Evolutionary conservation across 129 eudicot species (phyloP).

Genomic region (Chrysanthemum makinoi): DNA sequence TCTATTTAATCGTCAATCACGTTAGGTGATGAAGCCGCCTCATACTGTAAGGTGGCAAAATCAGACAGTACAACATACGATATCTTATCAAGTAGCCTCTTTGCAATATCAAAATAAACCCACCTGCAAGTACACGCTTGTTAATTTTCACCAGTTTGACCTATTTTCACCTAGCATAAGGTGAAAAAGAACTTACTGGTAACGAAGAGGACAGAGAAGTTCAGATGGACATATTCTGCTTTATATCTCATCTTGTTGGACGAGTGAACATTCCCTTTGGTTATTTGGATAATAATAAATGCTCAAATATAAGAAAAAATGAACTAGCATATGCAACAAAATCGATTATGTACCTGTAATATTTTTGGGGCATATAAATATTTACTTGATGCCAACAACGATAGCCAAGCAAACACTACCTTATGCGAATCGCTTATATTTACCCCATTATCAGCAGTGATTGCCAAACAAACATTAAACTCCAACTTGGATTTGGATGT

Average conservation of each 20-base stretch:
- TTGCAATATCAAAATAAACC: constrained; percentile 79
- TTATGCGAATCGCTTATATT: too few relatives aligned
- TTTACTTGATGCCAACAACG: too few relatives aligned
- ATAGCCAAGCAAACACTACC: too few relatives aligned
- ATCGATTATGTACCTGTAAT: not conserved
- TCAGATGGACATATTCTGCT: constrained; percentile 42
- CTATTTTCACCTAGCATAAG: not conserved
- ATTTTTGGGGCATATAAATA: too few relatives aligned
- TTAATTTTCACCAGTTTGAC: constrained; percentile 14
- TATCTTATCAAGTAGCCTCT: constrained; percentile 66
- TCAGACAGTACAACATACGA: constrained; percentile 76
- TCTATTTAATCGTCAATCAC: constrained; percentile 44
- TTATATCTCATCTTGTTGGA: constrained; percentile 86
- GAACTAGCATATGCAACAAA: not conserved
- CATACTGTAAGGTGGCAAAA: constrained; percentile 41
- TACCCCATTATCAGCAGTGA: too few relatives aligned
- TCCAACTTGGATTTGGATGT: too few relatives aligned
- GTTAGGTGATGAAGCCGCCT: constrained; percentile 24
- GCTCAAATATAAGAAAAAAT: not conserved
- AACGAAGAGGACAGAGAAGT: too few relatives aligned
- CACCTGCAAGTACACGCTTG: constrained; percentile 48
- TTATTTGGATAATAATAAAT: not conserved
- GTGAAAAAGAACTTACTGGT: not conserved
- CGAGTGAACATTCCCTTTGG: not conserved
- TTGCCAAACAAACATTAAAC: too few relatives aligned